phyloP scores from a whole-genome alignment of 257 asterid species.

The Nicotiana noctiflora region DNA sequence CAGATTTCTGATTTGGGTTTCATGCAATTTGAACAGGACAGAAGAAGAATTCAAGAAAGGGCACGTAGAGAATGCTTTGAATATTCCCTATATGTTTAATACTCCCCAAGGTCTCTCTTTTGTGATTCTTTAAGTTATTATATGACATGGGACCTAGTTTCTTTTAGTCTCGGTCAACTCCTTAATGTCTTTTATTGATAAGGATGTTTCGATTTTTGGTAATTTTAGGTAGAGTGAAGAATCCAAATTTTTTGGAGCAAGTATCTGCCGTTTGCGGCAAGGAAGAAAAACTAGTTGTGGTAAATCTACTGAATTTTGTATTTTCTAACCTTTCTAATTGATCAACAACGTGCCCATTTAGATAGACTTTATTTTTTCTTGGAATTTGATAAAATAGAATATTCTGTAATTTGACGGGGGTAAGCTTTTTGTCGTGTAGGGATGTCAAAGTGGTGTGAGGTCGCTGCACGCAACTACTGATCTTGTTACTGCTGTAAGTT shows the following conservation, averaged over 20 bases:
- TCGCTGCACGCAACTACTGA: slow-evolving; percentile 63
- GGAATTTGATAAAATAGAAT: neutral
- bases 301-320: slow-evolving; percentile 10
- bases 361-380: neutral
- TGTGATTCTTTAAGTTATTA: neutral
- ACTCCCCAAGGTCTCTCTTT: slow-evolving; percentile 53
- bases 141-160: neutral
- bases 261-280: slow-evolving; percentile 40
- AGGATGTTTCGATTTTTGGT: neutral
- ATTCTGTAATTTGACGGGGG: neutral
- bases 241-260: slow-evolving; percentile 57
- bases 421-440: slow-evolving; percentile 28
- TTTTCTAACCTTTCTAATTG: no score
- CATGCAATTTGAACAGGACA: slow-evolving; percentile 38
- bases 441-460: slow-evolving; percentile 85
- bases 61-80: slow-evolving; percentile 52
- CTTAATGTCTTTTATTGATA: neutral
- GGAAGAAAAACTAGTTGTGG: slow-evolving; percentile 69
- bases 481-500: slow-evolving; percentile 63
- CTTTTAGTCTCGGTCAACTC: neutral
- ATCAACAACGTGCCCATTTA: neutral
- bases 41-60: slow-evolving; percentile 84
- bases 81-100: slow-evolving; percentile 66
- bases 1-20: neutral
- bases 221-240: slow-evolving; percentile 65